Evolutionary conservation across 2,329 filamentous ascomycete genomes (phyloP), one percentile per base, ranked within the genome.

Genomic region (Raffaelea albimanens): DNA sequence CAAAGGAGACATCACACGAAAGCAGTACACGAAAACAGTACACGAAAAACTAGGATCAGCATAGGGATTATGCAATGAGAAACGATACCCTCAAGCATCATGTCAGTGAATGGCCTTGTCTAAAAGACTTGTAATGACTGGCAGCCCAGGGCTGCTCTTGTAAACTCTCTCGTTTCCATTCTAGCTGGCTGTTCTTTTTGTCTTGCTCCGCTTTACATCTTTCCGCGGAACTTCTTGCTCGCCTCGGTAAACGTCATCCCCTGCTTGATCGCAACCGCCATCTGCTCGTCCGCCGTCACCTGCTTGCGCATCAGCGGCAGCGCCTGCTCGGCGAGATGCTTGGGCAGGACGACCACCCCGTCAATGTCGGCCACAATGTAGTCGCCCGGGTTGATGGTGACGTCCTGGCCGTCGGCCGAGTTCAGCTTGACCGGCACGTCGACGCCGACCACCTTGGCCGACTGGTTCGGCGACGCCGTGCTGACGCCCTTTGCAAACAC

Each of bases 331-430:
- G 66, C 67, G 47, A 69, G 52, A 14, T 60, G 61, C 39, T 49
- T 59, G 1, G 69, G 69, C 36, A 71, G 56, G 10, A 68, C 61
- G 2, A 72, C 68, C 1, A 71, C 68, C 9, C 69, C 69, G 49
- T 72, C 70, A n/a, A 67, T 39, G 40, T 72, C 69, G 0, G 59
- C 69, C 9, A 72, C 58, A 4, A 72, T 45, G 50, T 71, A 72
- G 48, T 72, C 69, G 2, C 68, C 68, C 0, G 69, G 67, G 3
- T 60, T 51, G 42, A 72, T 58, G 11, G 57, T 59, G 51, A 64
- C 62, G n/a, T 65, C 61, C 46, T 65, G 63, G 16, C 63, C 61
- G 45, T 63, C 62, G 11, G 64, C 61, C 14, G 59, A 60, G 53
- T 63, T 57, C 38, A 70, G 50, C 49, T 60, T 59, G 10, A 71